These are phyloP conservation scores for Acorus calamus DNA, from an alignment of 106 monocot genomes.

Conservation along the genomic window DNA sequence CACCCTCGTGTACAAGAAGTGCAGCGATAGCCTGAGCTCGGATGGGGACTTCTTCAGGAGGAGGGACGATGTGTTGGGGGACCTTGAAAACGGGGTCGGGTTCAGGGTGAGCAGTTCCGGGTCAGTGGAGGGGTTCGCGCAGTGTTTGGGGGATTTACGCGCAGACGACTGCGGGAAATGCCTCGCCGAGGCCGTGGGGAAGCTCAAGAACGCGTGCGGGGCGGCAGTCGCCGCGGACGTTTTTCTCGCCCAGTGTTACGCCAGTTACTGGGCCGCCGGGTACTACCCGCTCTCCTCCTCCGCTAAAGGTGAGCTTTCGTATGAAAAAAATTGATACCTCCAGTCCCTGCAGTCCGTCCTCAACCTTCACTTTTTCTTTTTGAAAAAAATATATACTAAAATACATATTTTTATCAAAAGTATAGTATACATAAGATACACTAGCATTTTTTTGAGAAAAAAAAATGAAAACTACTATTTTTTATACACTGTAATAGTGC, in stretches of 20 bases:
- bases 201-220: conserved; percentile 58
- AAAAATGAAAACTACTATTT: too few relatives aligned
- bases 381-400: too few relatives aligned
- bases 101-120: conserved; percentile 67
- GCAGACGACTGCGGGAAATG: conserved; percentile 44
- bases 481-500: too few relatives aligned
- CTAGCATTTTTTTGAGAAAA: too few relatives aligned
- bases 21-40: conserved; percentile 27
- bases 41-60: conserved; percentile 47
- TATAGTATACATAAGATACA: too few relatives aligned
- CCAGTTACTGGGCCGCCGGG: conserved; percentile 80
- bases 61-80: conserved; percentile 67
- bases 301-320: conserved; percentile 27
- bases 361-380: background rate
- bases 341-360: background rate
- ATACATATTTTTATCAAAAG: too few relatives aligned
- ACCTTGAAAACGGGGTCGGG: conserved; percentile 32
- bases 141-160: conserved; percentile 70
- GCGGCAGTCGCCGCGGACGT: conserved; percentile 58
- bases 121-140: conserved; percentile 59
- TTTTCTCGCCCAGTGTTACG: conserved; percentile 75
- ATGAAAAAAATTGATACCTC: background rate
- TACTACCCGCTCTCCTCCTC: conserved; percentile 41
- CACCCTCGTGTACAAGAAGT: conserved; percentile 40
- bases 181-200: conserved; percentile 46